Percentiles rank a stretch among this genome's conserved stretches.
Evolutionary conservation across 176 grass and related monocot species (phyloP).

Genomic region (Oryza glaberrima): DNA sequence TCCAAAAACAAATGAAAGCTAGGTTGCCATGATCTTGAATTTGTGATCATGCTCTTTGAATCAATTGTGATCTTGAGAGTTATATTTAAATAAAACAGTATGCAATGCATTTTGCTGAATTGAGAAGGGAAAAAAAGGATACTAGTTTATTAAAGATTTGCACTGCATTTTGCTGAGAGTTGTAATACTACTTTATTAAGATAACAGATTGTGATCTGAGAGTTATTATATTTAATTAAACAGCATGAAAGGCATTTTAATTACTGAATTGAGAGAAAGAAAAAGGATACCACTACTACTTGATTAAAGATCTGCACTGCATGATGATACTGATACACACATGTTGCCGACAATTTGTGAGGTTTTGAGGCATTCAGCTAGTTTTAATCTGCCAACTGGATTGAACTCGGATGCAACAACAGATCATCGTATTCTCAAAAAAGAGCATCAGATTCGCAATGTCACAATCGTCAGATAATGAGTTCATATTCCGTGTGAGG

Average conservation of each 20-base stretch:
- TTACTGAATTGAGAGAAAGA: slow-evolving; percentile 6
- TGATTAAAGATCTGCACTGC: background rate
- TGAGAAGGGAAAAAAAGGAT: background rate
- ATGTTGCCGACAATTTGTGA: slow-evolving; percentile 20
- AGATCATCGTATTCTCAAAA: slow-evolving; percentile 28
- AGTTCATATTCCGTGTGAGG: background rate
- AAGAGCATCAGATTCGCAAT: slow-evolving; percentile 15
- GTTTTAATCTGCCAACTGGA: background rate
- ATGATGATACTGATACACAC: background rate
- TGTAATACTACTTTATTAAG: too few relatives aligned
- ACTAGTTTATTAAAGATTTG: background rate
- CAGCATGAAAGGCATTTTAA: background rate
- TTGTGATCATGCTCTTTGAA: background rate
- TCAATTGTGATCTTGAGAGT: background rate
- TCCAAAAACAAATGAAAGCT: background rate
- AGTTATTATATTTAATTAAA: background rate
- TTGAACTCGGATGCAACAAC: background rate
- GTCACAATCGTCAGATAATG: slow-evolving; percentile 15
- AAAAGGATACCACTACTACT: background rate
- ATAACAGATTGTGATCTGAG: background rate
- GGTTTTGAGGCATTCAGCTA: background rate
- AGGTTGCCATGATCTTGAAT: background rate
- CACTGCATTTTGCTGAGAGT: background rate
- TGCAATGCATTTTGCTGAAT: slow-evolving; percentile 11
- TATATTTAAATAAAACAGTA: background rate